Evolutionary conservation across 352 stramenopile genomes (phyloP), one percentile per base, ranked within the genome.

Genomic region (Phytophthora citricola): DNA sequence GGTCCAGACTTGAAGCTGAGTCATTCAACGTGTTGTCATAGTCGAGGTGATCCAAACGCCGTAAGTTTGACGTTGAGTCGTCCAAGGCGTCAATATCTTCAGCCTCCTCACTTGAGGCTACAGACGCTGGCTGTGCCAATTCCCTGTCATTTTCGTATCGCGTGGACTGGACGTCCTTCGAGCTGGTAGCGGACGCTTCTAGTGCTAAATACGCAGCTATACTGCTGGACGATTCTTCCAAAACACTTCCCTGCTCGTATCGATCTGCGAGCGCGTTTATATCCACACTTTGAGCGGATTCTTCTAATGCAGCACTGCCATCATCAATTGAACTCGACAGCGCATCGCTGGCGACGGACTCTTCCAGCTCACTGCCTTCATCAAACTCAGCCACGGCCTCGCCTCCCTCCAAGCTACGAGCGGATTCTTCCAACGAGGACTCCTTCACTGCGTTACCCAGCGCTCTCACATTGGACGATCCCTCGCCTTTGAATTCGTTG

Each of bases 331-430:
- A 56, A 45, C 24, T 39, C 4, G 7, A 17, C 9, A 40, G 15
- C 14, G 10, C 20, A 39, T 24, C 27, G n/a, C 31, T 62, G 9
- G 22, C 20, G 4, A 38, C 20, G 12, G 60, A 68, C 1, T 58
- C 27, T 46, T 63, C 53, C 27, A 66, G 48, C 20, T 22, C 34
- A 15, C 34, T 39, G 10, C 12, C 47, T 31, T 58, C 45, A 32
- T 50, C 45, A 32, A 32, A 24, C 44, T 53, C 15, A 45, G 27
- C 11, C 8, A 20, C 17, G 8, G 10, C 32, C 20, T 22, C 17
- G n/a, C 34, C 20, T n/a, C 20, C 55, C 15, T 49, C 27, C 22
- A 57, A 6, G 7, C n/a, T 15, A 46, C 27, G 11, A 26, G 7
- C 10, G 36, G 20, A 43, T 15, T 36, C 22, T 52, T 43, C 31